Conservation (phyloP, 2,329 filamentous ascomycete species). For the Diplodia mutila region DNA sequence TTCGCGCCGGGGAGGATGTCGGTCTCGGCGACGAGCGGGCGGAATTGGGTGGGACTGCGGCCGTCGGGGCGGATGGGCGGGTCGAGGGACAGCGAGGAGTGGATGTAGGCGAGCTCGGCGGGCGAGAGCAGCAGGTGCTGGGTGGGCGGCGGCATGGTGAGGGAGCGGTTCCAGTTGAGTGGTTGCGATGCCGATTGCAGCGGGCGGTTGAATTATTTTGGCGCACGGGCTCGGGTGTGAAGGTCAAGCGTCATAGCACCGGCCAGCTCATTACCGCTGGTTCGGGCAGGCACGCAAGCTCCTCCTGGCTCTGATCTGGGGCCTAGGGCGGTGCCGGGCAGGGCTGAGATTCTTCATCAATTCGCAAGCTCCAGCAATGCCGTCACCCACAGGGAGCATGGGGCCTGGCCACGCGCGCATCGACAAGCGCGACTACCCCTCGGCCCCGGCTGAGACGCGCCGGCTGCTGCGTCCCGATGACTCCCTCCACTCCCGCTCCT, state of each 20-base stretch:
- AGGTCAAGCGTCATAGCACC: constrained; percentile 21
- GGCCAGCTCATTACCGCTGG: constrained; percentile 18
- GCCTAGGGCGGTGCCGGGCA: neutral
- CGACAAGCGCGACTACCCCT: constrained; percentile 56
- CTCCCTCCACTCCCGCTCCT: constrained; percentile 37
- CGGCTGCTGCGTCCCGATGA: constrained; percentile 44
- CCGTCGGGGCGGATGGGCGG: constrained; percentile 91
- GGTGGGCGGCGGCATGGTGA: constrained; percentile 38
- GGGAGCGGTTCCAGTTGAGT: neutral
- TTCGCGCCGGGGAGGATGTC: constrained; percentile 88
- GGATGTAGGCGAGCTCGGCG: constrained; percentile 93
- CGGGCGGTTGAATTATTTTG: constrained; percentile 26
- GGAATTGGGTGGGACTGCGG: constrained; percentile 81
- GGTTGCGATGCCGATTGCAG: constrained; percentile 25
- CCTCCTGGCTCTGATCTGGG: neutral
- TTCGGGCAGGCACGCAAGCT: constrained; percentile 1
- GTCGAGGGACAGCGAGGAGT: constrained; percentile 77
- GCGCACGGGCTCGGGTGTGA: constrained; percentile 9
- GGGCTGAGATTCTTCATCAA: neutral
- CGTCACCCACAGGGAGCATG: constrained; percentile 18
- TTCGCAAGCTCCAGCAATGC: constrained; percentile 1
- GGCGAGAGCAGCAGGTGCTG: constrained; percentile 80
- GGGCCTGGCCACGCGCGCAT: constrained; percentile 41
- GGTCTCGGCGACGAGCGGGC: constrained; percentile 86
- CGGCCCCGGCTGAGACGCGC: constrained; percentile 23